Evolutionary conservation across 305 asterid species (phyloP), one percentile per base, ranked within the genome.

Genomic region (Solanum hybrid): DNA sequence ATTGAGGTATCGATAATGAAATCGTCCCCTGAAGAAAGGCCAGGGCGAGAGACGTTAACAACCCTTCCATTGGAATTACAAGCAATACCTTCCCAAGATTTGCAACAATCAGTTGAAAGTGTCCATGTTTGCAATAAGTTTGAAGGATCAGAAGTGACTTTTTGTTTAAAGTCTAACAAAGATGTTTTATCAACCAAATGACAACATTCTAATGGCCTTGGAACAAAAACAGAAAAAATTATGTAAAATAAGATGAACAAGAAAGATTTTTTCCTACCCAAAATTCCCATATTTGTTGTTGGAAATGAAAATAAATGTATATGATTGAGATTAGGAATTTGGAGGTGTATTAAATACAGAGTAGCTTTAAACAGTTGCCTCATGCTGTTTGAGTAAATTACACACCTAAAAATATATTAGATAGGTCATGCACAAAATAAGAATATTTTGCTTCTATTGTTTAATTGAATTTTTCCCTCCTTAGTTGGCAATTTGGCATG

Each of bases 31-130:
- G 94, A 87, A 22, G 24, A 87, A 26, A 93, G 92, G 86, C 97
- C 97, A 0, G 96, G 95, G 4, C 95, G 95, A 22, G 97, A 31
- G 77, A 95, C 13, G 72, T 90, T 94, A 32, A 92, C 86, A 14
- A 95, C 97, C 87, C 97, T 91, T 20, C 94, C 94, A 10, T 93
- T 82, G 85, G 72, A 3, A 27, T 93, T 92, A 60, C 98, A 95
- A 1, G 89, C 90, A 66, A 96, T 77, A 40, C 99, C 98, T 14
- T 89, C 92, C 97, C 97, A 96, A 3, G 88, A 14, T 22, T 76
- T 90, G 94, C 98, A 96, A 88, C 98, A 96, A 89, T 95, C 97
- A 10, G 93, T 93, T 76, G 90, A 32, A 3, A 96, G 91, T 24
- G 20, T 73, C 98, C 98, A 95, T 69, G 98, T 87, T 29, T 87